Conservation (phyloP, 2,329 filamentous ascomycete genomes). For the Rhinocladiella similis region DNA sequence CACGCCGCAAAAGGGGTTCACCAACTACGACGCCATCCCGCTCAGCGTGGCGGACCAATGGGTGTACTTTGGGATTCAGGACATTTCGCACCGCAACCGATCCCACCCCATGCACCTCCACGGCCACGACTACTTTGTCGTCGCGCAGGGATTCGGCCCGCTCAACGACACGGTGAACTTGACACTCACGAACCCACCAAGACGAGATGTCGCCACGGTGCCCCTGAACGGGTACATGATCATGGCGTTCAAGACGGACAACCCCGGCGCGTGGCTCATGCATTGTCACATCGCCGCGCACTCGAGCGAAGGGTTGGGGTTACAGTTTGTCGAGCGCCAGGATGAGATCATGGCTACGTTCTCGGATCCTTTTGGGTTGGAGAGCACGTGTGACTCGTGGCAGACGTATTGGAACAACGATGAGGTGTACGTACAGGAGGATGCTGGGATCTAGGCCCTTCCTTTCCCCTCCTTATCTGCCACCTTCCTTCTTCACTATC, state of each 20-base stretch:
- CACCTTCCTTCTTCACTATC: too few species aligned
- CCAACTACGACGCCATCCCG: conserved; percentile 31
- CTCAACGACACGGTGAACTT: conserved; percentile 25
- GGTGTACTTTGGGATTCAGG: conserved; percentile 39
- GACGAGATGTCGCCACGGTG: conserved; percentile 43
- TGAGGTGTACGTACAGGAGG: conserved; percentile 2
- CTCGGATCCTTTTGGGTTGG: neutral
- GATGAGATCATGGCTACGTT: conserved; percentile 27
- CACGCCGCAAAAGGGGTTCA: conserved; percentile 1
- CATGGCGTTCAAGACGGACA: conserved; percentile 43
- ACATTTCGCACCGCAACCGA: conserved; percentile 27
- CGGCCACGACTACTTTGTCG: conserved; percentile 31
- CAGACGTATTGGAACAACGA: conserved; percentile 8
- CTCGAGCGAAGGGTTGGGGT: conserved; percentile 32
- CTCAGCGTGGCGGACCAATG: conserved; percentile 30
- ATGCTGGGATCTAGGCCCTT: neutral
- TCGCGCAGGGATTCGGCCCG: conserved; percentile 20
- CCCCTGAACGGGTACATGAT: conserved; percentile 39
- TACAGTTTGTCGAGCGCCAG: conserved; percentile 36
- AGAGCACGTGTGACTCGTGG: conserved; percentile 7
- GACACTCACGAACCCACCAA: conserved; percentile 35
- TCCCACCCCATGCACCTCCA: conserved; percentile 40
- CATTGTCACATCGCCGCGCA: conserved; percentile 38
- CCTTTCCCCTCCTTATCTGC: too few species aligned
- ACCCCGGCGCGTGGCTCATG: conserved; percentile 35